Base-by-base conservation (phyloP, 1,284 basidiomycete species). In the Trichosporon inkin region DNA sequence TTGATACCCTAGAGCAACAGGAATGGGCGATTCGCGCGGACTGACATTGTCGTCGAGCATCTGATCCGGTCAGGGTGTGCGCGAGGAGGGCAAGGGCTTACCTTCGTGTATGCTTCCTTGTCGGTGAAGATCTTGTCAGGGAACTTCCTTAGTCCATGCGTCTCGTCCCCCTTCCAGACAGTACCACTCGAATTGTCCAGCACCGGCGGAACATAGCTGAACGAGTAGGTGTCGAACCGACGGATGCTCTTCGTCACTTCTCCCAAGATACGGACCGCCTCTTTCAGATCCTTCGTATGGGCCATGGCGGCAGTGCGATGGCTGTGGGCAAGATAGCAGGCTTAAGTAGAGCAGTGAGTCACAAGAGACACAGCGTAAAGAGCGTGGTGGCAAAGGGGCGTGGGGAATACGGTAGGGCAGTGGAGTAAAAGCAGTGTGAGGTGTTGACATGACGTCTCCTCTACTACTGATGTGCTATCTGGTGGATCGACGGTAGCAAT, bases 1-100 rank as follows among this genome's bases (percentile, higher is more conserved):
- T 11, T 58, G 62, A 8, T 68, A 57, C 14, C 87, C 65, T n/a
- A 59, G 58, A 6, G 68, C 67, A 6, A 62, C 62, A 6, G 70
- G 72, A 4, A 71, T 53, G 3, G 72, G 72, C 56, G 71, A 68
- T 16, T 74, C 72, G 56, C 62, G 58, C 1, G 62, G 63, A 20
- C 35, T 40, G 35, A 40, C 24, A 34, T 37, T 20, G 24, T 41
- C 14, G 17, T 20, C 37, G 20, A 40, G 20, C 53, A 24, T 32
- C 39, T 55, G n/a, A 5, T 11, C 55, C n/a, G 64, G 22, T 22
- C n/a, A 55, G 28, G 8, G 10, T n/a, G n/a, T n/a, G 37, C 38
- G 14, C 28, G 7, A 41, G 36, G 16, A 28, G n/a, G 16, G 24
- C 10, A 16, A 11, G 22, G 8, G 13, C 39, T 11, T 20, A 34